Evolutionary conservation across 1,284 basidiomycete genomes (phyloP), one percentile per base, ranked within the genome.

Genomic region (Ganoderma boninense): DNA sequence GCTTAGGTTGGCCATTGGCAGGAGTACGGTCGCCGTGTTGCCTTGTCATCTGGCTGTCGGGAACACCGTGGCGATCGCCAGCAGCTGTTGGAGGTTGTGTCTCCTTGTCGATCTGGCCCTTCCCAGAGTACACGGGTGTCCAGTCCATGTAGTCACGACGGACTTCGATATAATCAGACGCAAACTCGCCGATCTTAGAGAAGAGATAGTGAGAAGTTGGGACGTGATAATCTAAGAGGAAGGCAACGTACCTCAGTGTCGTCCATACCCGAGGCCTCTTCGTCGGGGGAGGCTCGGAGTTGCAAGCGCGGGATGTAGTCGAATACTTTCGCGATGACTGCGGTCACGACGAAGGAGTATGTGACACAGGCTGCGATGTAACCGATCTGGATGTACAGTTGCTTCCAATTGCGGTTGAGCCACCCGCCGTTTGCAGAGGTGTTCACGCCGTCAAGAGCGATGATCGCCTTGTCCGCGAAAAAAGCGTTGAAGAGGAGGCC

Each of bases 191-290:
- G 67, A 93, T 91, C 91, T 93, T 73, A 38, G 57, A n/a, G 20
- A 32, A 18, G 26, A 20, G 18, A 4, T 35, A 10, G 54, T 57
- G 16, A 35, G 62, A 62, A 18, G 23, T 61, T 40, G 4, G 60
- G 40, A 35, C 56, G 54, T 38, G 44, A n/a, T 26, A 38, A 2
- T 11, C 4, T 63, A 63, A 43, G 40, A 29, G 65, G 18, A 32
- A 26, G 10, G 78, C 88, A 74, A 5, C 49, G 13, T 75, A 94
- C 92, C 86, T 96, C 92, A 43, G 90, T 88, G 77, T 94, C 95
- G 80, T 98, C 96, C 88, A 97, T 93, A 64, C 96, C 96, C 65
- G 95, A 86, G 68, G 87, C 88, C 84, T 98, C 95, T 43, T 90
- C 94, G 79, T 95, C 91, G 44, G 90, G 89, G 20, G 88, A 87